A percentile compares a stretch with the other conserved stretches of the same genome.
These are phyloP conservation scores for Aureobasidium namibiae DNA, from an alignment of 2,329 filamentous ascomycete genomes.

Conservation along the genomic window DNA sequence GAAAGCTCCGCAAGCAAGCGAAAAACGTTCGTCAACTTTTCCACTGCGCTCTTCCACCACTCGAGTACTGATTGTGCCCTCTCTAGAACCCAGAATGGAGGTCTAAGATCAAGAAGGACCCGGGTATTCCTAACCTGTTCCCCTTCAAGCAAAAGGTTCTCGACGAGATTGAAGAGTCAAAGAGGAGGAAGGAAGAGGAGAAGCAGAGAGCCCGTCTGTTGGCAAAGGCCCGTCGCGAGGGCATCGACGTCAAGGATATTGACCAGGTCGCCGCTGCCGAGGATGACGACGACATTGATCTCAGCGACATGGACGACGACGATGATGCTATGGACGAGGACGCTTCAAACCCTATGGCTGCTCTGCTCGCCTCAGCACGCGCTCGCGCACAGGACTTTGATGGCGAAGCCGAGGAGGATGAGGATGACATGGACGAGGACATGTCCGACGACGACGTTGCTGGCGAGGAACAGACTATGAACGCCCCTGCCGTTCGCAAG, in stretches of 20 bases:
- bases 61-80: slow-evolving; percentile 18
- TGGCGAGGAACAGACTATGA: slow-evolving; percentile 33
- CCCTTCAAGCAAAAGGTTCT: slow-evolving; percentile 96
- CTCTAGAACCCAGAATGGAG: slow-evolving; percentile 84
- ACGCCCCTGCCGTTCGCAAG: slow-evolving; percentile 27
- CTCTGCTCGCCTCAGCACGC: slow-evolving; percentile 75
- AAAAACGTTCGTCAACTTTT: slow-evolving; percentile 56
- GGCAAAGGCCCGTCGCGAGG: slow-evolving; percentile 41
- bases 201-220: slow-evolving; percentile 61
- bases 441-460: slow-evolving; percentile 43
- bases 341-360: slow-evolving; percentile 79
- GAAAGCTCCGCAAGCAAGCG: slow-evolving; percentile 76
- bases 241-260: slow-evolving; percentile 26
- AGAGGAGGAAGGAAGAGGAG: slow-evolving; percentile 73
- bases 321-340: slow-evolving; percentile 53
- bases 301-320: slow-evolving; percentile 48
- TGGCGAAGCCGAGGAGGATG: slow-evolving; percentile 51
- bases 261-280: slow-evolving; percentile 30
- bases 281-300: slow-evolving; percentile 41
- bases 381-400: slow-evolving; percentile 68
- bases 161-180: slow-evolving; percentile 86
- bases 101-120: slow-evolving; percentile 92
- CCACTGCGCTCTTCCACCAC: too few relatives aligned
- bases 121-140: slow-evolving; percentile 93
- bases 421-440: slow-evolving; percentile 44